Base-by-base conservation (phyloP, 228 moss, liverwort and hornwort species). In the Sphagnum fallax region DNA sequence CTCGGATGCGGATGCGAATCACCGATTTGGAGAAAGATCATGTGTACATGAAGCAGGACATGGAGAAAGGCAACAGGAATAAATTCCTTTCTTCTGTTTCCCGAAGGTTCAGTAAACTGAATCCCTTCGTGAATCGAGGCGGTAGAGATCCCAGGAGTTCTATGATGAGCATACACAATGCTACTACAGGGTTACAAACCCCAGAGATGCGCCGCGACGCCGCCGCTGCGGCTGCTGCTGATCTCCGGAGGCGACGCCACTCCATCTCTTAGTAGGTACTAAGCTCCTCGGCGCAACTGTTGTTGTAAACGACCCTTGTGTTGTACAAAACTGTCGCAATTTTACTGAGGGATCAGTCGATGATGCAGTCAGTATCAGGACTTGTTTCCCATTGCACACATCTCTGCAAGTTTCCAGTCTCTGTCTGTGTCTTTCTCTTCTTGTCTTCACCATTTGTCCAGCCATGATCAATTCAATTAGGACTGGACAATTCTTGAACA, bases 21-120 rank as follows among this genome's bases (percentile, higher is more conserved):
- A 83, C 87, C 4, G 87, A 87, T 51, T 66, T 87, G 49, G 87
- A 87, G 79, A 87, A 87, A 69, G 84, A 87, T 73, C 87, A 87
- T 51, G 79, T 79, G n/a, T 76, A 76, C 71, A 83, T 87, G 76
- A 87, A 84, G 72, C 82, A 87, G 70, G 83, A 87, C 60, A 68
- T 87, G 59, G 83, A 87, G 66, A 87, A 87, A 52, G 80, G 78
- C 16, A 81, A 79, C 50, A 75, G 72, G n/a, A 81, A 76, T 65
- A 83, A 74, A 4, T 84, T 87, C 76, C 69, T 87, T 4, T 73
- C 74, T 32, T 87, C 84, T 11, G 80, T 87, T 53, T 81, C 84
- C 5, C 83, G 81, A 75, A 87, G 73, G 75, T 70, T 87, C 47
- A 79, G 76, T 10, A 87, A 74, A 81, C 69, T 87, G 48, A 87